Percentiles rank a stretch among this genome's conserved stretches.
Evolutionary conservation across 768 basidiomycete genomes (phyloP).

Genomic region (Xerocomus spinulosus): DNA sequence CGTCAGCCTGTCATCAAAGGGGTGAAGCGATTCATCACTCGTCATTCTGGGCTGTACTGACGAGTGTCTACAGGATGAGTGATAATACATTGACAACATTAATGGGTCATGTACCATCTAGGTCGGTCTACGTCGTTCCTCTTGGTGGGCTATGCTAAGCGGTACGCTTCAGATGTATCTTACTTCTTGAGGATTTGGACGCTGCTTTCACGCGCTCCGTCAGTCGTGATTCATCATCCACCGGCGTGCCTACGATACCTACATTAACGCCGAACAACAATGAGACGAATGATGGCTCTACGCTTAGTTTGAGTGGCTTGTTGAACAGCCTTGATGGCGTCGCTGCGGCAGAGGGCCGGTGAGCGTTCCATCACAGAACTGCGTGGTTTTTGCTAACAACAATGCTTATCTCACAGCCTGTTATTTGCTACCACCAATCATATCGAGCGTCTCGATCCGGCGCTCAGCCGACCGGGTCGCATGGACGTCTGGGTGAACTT

Average conservation of each 20-base stretch:
- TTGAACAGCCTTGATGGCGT: slow-evolving; percentile 85
- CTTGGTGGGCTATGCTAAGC: slow-evolving; percentile 13
- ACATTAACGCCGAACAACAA: slow-evolving; percentile 38
- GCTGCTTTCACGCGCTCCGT: slow-evolving; percentile 87
- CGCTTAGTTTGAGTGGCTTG: slow-evolving; percentile 78
- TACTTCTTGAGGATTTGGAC: slow-evolving; percentile 91
- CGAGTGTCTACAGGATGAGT: slow-evolving; percentile 60
- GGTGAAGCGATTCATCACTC: slow-evolving; percentile 41
- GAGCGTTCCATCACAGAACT: slow-evolving; percentile 27
- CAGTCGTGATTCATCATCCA: slow-evolving; percentile 75
- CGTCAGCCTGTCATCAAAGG: slow-evolving; percentile 82
- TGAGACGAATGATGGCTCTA: slow-evolving; percentile 69
- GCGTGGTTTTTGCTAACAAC: slow-evolving; percentile 15
- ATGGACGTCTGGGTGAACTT: slow-evolving; percentile 95
- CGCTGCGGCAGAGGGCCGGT: slow-evolving; percentile 84
- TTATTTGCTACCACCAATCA: slow-evolving; percentile 93
- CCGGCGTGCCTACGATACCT: slow-evolving; percentile 59
- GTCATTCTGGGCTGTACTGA: slow-evolving; percentile 7
- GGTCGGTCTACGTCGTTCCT: slow-evolving; percentile 39
- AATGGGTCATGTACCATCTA: slow-evolving; percentile 84
- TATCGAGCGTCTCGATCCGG: slow-evolving; percentile 87
- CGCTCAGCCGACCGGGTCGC: slow-evolving; percentile 81
- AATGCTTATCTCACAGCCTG: slow-evolving; percentile 42
- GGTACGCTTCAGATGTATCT: slow-evolving; percentile 60
- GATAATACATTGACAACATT: slow-evolving; percentile 83